Evolutionary conservation across 1,284 basidiomycete species (phyloP).

Genomic region (Leucocoprinus gongylophorus): DNA sequence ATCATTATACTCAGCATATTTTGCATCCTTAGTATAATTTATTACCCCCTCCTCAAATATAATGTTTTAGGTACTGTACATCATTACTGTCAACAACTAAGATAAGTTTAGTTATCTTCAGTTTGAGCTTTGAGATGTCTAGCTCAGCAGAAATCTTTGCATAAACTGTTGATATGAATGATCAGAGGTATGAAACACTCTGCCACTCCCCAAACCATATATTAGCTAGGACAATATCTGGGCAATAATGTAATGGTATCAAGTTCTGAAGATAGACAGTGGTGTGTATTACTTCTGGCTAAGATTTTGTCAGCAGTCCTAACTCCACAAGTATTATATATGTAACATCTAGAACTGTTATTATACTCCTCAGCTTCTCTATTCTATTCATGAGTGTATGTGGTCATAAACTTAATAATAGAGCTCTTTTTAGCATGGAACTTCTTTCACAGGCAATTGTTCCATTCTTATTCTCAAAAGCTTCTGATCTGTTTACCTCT

Average conservation of each 20-base stretch:
- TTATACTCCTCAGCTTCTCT: constrained; percentile 24
- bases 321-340: constrained; percentile 22
- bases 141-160: too few relatives aligned
- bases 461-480: constrained; percentile 18
- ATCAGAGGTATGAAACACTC: constrained; percentile 22
- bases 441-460: constrained; percentile 12
- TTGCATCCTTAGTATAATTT: not conserved
- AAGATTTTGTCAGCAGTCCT: constrained; percentile 22
- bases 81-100: constrained; percentile 17
- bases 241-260: not conserved
- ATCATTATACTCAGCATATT: not conserved
- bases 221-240: not conserved
- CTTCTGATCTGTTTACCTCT: too few relatives aligned
- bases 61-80: constrained; percentile 17
- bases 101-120: constrained; percentile 15
- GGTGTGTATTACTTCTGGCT: constrained; percentile 22
- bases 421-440: constrained; percentile 19
- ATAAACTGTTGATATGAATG: constrained; percentile 16
- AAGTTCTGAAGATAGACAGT: constrained; percentile 8
- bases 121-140: constrained; percentile 23
- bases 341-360: constrained; percentile 23
- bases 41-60: too few relatives aligned
- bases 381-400: constrained; percentile 21
- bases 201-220: constrained; percentile 12
- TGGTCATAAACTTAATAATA: constrained; percentile 16